Percentiles rank a stretch among this genome's conserved stretches.
Evolutionary conservation across 305 asterid species (phyloP).

Genomic region (Rubia peregrina): DNA sequence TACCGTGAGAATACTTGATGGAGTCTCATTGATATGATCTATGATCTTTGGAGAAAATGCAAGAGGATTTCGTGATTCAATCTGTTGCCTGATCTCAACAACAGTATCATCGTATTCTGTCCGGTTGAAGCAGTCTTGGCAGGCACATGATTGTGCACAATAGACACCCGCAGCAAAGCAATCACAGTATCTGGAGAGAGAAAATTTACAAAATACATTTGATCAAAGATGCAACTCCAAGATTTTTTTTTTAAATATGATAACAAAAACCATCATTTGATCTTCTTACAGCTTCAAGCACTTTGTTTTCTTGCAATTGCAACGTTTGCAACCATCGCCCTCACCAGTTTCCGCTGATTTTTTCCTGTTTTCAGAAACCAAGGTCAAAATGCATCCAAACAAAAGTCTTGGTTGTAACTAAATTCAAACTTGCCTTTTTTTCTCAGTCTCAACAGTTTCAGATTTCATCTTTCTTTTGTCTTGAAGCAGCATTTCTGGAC

Average conservation of each 20-base stretch:
- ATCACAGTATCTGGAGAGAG: conserved; percentile 63
- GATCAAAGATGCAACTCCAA: conserved; percentile 1
- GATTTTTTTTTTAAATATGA: not conserved
- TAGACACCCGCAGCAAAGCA: conserved; percentile 80
- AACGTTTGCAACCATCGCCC: conserved; percentile 53
- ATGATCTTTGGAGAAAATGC: conserved; percentile 71
- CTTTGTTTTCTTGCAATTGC: conserved; percentile 74
- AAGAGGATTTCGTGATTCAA: conserved; percentile 61
- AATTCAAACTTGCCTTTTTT: conserved; percentile 49
- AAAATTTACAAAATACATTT: conserved; percentile 12
- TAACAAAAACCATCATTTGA: conserved; percentile 6
- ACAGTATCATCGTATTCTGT: conserved; percentile 61
- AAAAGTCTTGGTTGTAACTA: conserved; percentile 10
- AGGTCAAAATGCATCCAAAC: not conserved
- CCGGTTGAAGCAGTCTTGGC: conserved; percentile 65
- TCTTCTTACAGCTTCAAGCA: conserved; percentile 79
- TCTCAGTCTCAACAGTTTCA: conserved; percentile 32
- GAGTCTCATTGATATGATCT: conserved; percentile 26
- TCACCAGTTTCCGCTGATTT: conserved; percentile 34
- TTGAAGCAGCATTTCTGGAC: conserved; percentile 32
- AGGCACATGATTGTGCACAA: conserved; percentile 66
- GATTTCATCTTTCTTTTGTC: conserved; percentile 24
- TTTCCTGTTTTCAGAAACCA: conserved; percentile 38
- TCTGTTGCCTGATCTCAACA: conserved; percentile 46
- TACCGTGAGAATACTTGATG: conserved; percentile 39